phyloP scores from a whole-genome alignment of 768 basidiomycete genomes.

The Tremella fuciformis region DNA sequence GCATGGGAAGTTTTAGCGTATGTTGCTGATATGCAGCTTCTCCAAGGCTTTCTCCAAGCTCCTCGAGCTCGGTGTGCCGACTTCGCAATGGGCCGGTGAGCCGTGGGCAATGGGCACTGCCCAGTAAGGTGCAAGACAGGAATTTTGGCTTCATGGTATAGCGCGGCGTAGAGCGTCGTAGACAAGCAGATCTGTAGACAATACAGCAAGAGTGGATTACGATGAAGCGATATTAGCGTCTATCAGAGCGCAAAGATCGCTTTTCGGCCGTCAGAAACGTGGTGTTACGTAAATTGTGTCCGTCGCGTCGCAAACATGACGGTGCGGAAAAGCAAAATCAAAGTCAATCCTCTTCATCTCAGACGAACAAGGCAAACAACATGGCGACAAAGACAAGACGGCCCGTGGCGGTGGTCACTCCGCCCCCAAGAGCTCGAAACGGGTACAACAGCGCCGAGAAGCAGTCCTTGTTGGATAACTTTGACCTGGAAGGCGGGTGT shows the following conservation, averaged over 20 bases:
- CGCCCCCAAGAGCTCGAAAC: conserved; percentile 22
- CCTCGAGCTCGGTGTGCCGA: conserved; percentile 90
- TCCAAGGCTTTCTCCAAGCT: conserved; percentile 70
- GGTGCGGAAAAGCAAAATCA: no score
- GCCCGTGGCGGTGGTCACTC: conserved; percentile 31
- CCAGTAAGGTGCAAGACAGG: background rate
- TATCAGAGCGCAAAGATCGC: no score
- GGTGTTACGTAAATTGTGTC: no score
- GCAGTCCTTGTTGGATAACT: conserved; percentile 47
- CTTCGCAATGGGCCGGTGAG: conserved; percentile 70
- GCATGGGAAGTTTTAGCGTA: background rate
- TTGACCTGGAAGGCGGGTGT: conserved; percentile 50
- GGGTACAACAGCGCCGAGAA: conserved; percentile 38
- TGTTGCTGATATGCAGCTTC: conserved; percentile 62
- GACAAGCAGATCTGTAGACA: no score
- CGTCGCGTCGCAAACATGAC: no score
- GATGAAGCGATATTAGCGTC: no score
- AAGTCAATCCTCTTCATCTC: no score
- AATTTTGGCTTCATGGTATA: no score
- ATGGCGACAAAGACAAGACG: conserved; percentile 32
- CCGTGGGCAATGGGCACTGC: conserved; percentile 67
- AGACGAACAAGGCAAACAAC: background rate
- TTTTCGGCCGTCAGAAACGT: no score
- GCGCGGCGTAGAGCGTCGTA: no score
- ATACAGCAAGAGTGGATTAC: no score